Evolutionary conservation across 176 grass and related monocot genomes (phyloP), one percentile per base, ranked within the genome.

Genomic region (Oryza glaberrima): DNA sequence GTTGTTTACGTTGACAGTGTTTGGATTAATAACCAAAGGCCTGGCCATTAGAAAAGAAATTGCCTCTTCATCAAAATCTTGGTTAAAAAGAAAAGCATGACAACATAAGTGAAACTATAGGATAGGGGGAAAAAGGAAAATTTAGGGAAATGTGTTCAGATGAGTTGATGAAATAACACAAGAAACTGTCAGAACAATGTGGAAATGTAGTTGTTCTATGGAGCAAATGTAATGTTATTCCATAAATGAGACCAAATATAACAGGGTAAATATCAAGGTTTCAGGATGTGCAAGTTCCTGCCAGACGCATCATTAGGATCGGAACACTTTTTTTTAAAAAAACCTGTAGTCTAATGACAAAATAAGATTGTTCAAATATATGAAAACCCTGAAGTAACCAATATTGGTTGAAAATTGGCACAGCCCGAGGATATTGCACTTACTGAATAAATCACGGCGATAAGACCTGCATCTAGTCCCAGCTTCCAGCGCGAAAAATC

Each of bases 401-500:
- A 23, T 56, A 56, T 8, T 56, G 52, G 6, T 56, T 20, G 17
- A 56, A 56, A 56, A 56, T 56, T 56, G 6, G 52, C 52, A 23
- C 36, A 71, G 19, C 35, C 17, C 23, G 11, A 46, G 70, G 38
- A 79, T 13, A 36, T 46, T 1, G 28, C 36, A 71, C 73, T 78
- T 86, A 92, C 87, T 19, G 73, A 80, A n/a, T 92, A 94, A 4
- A 87, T 0, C 11, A 90, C 69, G 14, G 90, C 76, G 25, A 88
- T 8, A 54, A 90, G 87, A 23, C 72, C 15, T 15, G 76, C 7
- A 19, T 90, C 77, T 4, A 88, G 74, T 2, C 71, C 20, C 36
- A 94, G 44, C 67, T 83, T 90, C 90, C 90, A 94, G 28, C 40
- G 65, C 4, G 90, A 88, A 23, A 92, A 88, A 56, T 94, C 90